A percentile compares a stretch with the other conserved stretches of the same genome.
These are phyloP conservation scores for Fusarium mangiferae DNA, from an alignment of 2,329 filamentous ascomycete genomes.

Conservation along the genomic window DNA sequence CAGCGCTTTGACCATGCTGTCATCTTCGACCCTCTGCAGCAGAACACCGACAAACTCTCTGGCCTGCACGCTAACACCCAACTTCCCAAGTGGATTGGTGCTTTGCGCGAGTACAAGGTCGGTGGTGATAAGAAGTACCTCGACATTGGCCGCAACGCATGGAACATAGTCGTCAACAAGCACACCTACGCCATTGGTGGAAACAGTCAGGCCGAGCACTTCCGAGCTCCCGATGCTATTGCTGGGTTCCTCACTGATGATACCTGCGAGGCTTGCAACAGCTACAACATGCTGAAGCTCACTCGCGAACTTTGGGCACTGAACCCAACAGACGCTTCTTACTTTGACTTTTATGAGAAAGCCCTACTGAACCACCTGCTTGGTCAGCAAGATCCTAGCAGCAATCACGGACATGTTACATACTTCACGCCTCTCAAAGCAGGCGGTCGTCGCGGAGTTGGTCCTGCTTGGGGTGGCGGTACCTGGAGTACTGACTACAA, in stretches of 20 bases:
- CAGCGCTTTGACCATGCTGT: slow-evolving; percentile 61
- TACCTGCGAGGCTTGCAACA: slow-evolving; percentile 64
- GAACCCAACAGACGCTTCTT: slow-evolving; percentile 51
- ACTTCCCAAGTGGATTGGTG: slow-evolving; percentile 65
- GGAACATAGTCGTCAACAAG: slow-evolving; percentile 56
- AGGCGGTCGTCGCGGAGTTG: slow-evolving; percentile 59
- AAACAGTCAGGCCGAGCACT: slow-evolving; percentile 65
- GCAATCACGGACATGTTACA: slow-evolving; percentile 60
- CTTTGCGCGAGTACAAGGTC: slow-evolving; percentile 59
- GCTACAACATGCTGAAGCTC: slow-evolving; percentile 67
- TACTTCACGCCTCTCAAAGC: slow-evolving; percentile 64
- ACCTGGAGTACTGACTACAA: slow-evolving; percentile 65
- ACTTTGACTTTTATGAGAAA: slow-evolving; percentile 65
- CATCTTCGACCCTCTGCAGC: slow-evolving; percentile 58
- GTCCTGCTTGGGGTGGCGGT: slow-evolving; percentile 64
- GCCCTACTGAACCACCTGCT: slow-evolving; percentile 62
- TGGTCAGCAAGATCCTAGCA: slow-evolving; percentile 58
- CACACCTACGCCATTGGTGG: slow-evolving; percentile 65
- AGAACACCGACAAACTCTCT: slow-evolving; percentile 56
- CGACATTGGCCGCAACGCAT: slow-evolving; percentile 62
- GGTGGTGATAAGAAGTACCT: slow-evolving; percentile 57
- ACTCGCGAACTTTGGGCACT: slow-evolving; percentile 61
- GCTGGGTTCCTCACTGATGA: slow-evolving; percentile 55
- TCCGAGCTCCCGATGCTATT: slow-evolving; percentile 58
- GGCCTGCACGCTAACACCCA: slow-evolving; percentile 65